Conservation (phyloP, 2,329 filamentous ascomycete species). For the Sporothrix euskadiensis region DNA sequence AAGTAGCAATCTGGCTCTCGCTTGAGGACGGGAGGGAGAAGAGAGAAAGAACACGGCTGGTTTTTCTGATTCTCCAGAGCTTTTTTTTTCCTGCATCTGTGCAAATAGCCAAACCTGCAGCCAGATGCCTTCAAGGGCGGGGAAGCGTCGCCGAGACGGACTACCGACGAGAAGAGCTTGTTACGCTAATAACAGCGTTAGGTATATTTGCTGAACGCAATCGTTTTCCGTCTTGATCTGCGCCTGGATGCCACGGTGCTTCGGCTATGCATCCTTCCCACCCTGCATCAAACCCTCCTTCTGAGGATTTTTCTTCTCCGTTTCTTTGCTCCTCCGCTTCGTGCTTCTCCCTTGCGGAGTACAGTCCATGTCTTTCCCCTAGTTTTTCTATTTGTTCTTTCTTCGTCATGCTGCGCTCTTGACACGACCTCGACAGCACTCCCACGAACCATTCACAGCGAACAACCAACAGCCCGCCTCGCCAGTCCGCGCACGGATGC, state of each 20-base stretch:
- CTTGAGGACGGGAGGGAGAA: background rate
- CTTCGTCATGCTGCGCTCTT: background rate
- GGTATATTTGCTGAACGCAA: background rate
- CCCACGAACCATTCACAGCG: background rate
- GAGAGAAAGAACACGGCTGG: background rate
- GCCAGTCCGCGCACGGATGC: background rate
- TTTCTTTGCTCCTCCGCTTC: background rate
- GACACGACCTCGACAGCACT: background rate
- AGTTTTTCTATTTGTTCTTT: background rate
- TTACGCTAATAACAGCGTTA: background rate
- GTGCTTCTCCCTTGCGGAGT: background rate
- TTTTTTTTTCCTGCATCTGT: background rate
- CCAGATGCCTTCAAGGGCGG: background rate
- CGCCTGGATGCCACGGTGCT: constrained; percentile 11
- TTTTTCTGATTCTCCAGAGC: background rate
- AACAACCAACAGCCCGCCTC: background rate
- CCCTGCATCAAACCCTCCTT: background rate
- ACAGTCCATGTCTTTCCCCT: background rate
- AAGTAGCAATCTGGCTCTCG: background rate
- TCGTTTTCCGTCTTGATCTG: background rate
- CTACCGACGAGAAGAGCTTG: background rate
- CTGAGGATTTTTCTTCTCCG: background rate
- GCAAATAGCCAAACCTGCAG: background rate
- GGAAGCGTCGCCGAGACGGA: background rate
- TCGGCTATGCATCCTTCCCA: constrained; percentile 6